Evolutionary conservation across 768 basidiomycete species (phyloP), one percentile per base, ranked within the genome.

Genomic region (Phylloporus arenicola): DNA sequence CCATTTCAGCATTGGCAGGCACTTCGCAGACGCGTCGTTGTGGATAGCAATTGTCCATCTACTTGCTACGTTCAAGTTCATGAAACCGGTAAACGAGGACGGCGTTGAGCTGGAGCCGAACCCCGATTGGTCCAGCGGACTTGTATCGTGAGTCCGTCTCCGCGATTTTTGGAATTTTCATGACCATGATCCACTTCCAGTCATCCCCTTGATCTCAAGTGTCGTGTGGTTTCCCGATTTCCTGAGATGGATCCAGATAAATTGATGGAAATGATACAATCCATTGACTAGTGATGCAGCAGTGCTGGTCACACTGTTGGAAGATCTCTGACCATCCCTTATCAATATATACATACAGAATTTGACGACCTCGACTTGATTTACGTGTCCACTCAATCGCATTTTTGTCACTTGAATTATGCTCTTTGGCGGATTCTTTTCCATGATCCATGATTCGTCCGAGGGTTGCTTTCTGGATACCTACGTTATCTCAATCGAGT

Each of bases 21-120:
- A 66, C 53, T 68, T 66, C 25, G 65, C 65, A 19, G 63, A 66
- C 6, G 63, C 67, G 12, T 66, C 65, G 35, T 20, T 66, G n/a
- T 66, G 65, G 65, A 57, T 67, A 43, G 67, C 63, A 16, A 53
- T 66, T 5, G 65, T 53, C 9, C 65, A 67, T 47, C 55, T 66
- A 16, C 63, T 69, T 34, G 38, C 64, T 45, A 33, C 45, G n/a
- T 66, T 69, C 46, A 62, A 56, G 29, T 67, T 69, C 34, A 55
- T 50, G 67, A 69, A 56, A 50, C 58, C 47, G 20, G 35, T 65
- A 50, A 58, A 69, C 34, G 50, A 56, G 19, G 50, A 63, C 25
- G 67, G 67, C 4, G 37, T 27, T 17, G 67, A 69, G 43, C 37
- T 56, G 22, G 51, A 67, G 16, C 60, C 61, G 19, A 40, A 52